phyloP scores from a whole-genome alignment of 352 stramenopile genomes.

The Phytophthora pinifolia region DNA sequence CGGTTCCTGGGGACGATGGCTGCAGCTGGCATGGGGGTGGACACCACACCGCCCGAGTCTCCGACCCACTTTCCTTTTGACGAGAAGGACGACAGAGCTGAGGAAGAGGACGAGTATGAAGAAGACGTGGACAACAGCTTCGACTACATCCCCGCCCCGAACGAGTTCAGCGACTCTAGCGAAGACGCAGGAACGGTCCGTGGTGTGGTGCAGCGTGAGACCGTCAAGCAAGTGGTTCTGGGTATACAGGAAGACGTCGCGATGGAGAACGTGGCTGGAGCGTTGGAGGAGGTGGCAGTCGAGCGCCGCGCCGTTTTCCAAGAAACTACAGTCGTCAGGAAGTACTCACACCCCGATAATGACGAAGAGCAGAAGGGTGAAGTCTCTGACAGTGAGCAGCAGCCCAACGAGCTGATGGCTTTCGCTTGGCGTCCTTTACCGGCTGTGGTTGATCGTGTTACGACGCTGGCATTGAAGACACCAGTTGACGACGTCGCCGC shows the following conservation, averaged over 20 bases:
- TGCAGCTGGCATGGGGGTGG: conserved; percentile 19
- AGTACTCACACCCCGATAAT: neutral
- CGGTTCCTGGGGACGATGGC: conserved; percentile 21
- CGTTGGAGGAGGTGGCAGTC: conserved; percentile 5
- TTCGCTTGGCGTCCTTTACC: neutral
- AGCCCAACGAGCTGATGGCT: neutral
- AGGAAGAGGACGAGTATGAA: conserved; percentile 17
- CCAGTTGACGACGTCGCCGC: neutral
- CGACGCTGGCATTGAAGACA: neutral
- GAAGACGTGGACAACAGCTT: conserved; percentile 17
- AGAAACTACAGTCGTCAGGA: conserved; percentile 15
- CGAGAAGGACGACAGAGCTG: conserved; percentile 11
- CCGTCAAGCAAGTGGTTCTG: neutral
- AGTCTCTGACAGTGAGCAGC: neutral
- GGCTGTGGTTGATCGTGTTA: conserved; percentile 1
- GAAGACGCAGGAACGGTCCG: neutral
- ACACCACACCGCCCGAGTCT: conserved; percentile 2
- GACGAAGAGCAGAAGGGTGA: conserved; percentile 1
- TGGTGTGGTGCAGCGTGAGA: neutral
- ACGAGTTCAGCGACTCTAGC: neutral
- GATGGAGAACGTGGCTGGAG: too few relatives aligned
- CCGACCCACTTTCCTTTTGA: neutral
- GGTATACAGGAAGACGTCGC: neutral
- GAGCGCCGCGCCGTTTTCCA: conserved; percentile 4
- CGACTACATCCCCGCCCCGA: conserved; percentile 1